Percentiles rank a stretch among this genome's conserved stretches.
Evolutionary conservation across 345 rosid genomes (phyloP).

Genomic region (Citrus mangshanensis): DNA sequence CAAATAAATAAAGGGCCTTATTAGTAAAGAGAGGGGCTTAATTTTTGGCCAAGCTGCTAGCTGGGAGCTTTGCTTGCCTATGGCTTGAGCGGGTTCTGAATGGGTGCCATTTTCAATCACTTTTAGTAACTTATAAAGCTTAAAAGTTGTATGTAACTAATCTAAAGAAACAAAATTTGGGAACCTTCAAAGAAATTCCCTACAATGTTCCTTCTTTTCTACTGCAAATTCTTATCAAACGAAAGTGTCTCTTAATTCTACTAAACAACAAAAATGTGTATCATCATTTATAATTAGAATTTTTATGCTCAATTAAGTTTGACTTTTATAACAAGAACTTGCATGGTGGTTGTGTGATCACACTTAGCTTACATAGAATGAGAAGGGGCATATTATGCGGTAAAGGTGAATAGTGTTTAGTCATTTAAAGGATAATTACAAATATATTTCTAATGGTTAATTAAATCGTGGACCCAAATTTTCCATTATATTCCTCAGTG

Average conservation of each 20-base stretch:
- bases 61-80: too few relatives aligned
- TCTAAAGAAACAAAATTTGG: slow-evolving; percentile 5
- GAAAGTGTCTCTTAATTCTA: background rate
- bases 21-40: too few relatives aligned
- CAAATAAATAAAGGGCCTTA: too few relatives aligned
- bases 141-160: background rate
- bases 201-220: background rate
- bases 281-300: too few relatives aligned
- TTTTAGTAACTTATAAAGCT: background rate
- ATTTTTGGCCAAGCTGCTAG: too few relatives aligned
- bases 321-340: background rate
- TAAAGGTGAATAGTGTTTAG: background rate
- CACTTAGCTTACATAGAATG: background rate
- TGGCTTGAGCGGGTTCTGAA: background rate
- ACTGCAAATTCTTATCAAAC: background rate
- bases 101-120: background rate
- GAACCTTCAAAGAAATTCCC: slow-evolving; percentile 18
- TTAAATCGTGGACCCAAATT: too few relatives aligned
- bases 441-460: background rate
- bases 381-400: background rate
- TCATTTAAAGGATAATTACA: background rate
- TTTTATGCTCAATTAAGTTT: background rate
- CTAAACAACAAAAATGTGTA: background rate
- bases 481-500: too few relatives aligned
- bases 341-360: background rate